phyloP scores from a whole-genome alignment of 2,329 filamentous ascomycete genomes.

The Fusarium algeriense region DNA sequence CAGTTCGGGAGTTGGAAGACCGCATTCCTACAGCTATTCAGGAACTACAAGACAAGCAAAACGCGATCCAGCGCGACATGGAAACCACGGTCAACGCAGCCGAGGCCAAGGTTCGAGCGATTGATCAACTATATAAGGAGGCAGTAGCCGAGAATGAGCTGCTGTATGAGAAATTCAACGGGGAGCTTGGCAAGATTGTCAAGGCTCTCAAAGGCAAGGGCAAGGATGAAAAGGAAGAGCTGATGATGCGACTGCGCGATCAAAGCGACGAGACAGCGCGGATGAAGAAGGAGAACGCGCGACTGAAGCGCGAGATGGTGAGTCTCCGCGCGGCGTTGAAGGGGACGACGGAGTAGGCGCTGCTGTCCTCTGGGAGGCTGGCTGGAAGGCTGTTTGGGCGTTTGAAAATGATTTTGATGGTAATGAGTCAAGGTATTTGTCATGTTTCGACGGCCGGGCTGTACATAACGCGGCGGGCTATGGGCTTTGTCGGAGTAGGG shows the following conservation, averaged over 20 bases:
- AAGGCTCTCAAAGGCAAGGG: slow-evolving; percentile 78
- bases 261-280: slow-evolving; percentile 81
- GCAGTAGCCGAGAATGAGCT: slow-evolving; percentile 91
- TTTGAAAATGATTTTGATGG: slow-evolving; percentile 32
- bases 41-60: slow-evolving; percentile 71
- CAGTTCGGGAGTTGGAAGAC: slow-evolving; percentile 75
- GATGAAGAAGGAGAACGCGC: slow-evolving; percentile 86
- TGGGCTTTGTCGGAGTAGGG: slow-evolving; percentile 41
- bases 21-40: slow-evolving; percentile 70
- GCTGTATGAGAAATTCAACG: slow-evolving; percentile 91
- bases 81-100: slow-evolving; percentile 77
- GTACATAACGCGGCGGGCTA: slow-evolving; percentile 38
- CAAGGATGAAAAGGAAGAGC: slow-evolving; percentile 82
- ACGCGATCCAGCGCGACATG: slow-evolving; percentile 76
- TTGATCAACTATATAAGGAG: slow-evolving; percentile 91
- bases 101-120: slow-evolving; percentile 81
- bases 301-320: slow-evolving; percentile 84
- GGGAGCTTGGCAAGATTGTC: slow-evolving; percentile 86
- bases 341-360: slow-evolving; percentile 54
- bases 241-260: slow-evolving; percentile 78
- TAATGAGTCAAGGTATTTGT: slow-evolving; percentile 33
- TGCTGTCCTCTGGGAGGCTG: slow-evolving; percentile 42
- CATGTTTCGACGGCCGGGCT: slow-evolving; percentile 34
- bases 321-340: slow-evolving; percentile 72
- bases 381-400: slow-evolving; percentile 32